Percentiles rank a stretch among this genome's conserved stretches.
phyloP scores from a whole-genome alignment of 2,329 filamentous ascomycete genomes.

The Pyrenophora graminea region DNA sequence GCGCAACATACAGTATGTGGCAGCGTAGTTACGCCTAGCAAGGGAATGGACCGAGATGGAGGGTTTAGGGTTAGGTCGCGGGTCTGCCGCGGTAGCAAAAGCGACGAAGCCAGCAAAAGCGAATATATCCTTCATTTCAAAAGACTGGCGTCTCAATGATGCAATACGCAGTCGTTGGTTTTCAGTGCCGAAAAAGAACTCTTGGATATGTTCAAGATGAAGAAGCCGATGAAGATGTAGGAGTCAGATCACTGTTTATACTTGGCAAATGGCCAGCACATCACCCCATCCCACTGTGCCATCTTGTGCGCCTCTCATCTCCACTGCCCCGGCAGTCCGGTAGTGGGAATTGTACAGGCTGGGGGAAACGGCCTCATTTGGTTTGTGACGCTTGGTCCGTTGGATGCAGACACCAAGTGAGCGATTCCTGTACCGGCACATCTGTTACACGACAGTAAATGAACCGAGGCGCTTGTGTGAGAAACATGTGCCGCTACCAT shows the following conservation, averaged over 20 bases:
- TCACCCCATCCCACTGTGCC: not conserved
- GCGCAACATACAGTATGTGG: too few relatives aligned
- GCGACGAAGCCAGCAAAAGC: too few relatives aligned
- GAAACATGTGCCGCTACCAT: not conserved
- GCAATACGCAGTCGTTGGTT: too few relatives aligned
- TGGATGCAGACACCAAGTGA: not conserved
- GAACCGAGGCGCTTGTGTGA: not conserved
- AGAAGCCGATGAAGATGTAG: not conserved
- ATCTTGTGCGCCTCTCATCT: not conserved
- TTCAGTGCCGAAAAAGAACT: too few relatives aligned
- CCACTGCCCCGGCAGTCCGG: not conserved
- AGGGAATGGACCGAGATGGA: too few relatives aligned
- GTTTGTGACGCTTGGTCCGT: not conserved
- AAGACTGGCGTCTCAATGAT: not conserved
- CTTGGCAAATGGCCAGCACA: not conserved
- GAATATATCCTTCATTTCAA: constrained; percentile 28
- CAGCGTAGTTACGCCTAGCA: too few relatives aligned
- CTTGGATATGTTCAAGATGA: not conserved
- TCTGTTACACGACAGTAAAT: constrained; percentile 3
- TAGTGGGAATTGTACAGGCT: not conserved
- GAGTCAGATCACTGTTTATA: not conserved
- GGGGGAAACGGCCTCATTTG: not conserved
- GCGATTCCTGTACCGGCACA: not conserved
- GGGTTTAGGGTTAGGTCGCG: too few relatives aligned
- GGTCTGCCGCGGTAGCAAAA: too few relatives aligned